Percentiles rank a stretch among this genome's conserved stretches.
These are phyloP conservation scores for Curvularia eragrostidis DNA, from an alignment of 2,329 filamentous ascomycete species.

Conservation along the genomic window DNA sequence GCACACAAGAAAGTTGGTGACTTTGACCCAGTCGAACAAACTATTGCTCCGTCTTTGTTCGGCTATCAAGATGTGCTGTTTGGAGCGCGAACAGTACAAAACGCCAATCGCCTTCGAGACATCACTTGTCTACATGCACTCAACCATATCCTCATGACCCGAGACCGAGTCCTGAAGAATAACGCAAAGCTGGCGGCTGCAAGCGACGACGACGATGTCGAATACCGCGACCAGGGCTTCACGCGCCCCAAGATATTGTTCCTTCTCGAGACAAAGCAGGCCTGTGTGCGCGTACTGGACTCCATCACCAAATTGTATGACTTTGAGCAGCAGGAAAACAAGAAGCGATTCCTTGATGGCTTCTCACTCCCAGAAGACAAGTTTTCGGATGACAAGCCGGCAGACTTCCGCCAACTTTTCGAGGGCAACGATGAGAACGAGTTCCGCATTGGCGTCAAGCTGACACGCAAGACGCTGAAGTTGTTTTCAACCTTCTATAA, in stretches of 20 bases:
- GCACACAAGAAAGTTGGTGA: constrained; percentile 46
- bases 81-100: constrained; percentile 72
- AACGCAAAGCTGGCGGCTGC: constrained; percentile 78
- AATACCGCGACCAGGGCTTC: constrained; percentile 91
- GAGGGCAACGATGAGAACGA: constrained; percentile 96
- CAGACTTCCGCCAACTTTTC: constrained; percentile 88
- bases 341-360: constrained; percentile 85
- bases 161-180: constrained; percentile 91
- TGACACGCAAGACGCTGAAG: constrained; percentile 94
- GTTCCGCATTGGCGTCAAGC: constrained; percentile 95
- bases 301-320: constrained; percentile 76
- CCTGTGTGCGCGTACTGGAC: constrained; percentile 79
- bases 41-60: constrained; percentile 75
- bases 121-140: constrained; percentile 82
- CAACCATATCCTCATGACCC: constrained; percentile 92
- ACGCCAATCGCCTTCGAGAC: constrained; percentile 72
- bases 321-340: constrained; percentile 93
- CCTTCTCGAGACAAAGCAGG: constrained; percentile 85
- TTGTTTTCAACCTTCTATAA: constrained; percentile 96
- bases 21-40: constrained; percentile 69
- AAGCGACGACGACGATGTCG: constrained; percentile 66
- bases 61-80: constrained; percentile 83
- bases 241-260: constrained; percentile 93
- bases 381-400: constrained; percentile 76
- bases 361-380: constrained; percentile 74